Percentiles rank a stretch among this genome's conserved stretches.
Conservation (phyloP, 768 basidiomycete genomes). For the Filobasidium wieringae region DNA sequence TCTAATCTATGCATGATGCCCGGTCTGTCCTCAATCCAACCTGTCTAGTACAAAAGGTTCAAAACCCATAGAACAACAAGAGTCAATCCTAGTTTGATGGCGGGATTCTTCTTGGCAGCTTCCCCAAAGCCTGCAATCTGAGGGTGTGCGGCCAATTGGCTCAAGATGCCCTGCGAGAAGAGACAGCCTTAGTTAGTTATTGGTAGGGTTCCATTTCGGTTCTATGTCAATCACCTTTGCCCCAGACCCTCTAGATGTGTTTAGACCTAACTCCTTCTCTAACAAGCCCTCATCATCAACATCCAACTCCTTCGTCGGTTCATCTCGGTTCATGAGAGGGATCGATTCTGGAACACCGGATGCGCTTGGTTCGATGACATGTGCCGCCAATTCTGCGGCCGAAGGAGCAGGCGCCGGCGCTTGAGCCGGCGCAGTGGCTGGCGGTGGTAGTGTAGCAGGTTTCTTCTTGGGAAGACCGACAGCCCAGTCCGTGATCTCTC, state of each 20-base stretch:
- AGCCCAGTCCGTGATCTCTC: slow-evolving; percentile 51
- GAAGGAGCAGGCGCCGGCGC: not conserved
- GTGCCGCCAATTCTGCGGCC: slow-evolving; percentile 40
- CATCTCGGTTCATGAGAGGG: slow-evolving; percentile 29
- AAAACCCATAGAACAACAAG: slow-evolving; percentile 51
- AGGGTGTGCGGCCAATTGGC: not conserved
- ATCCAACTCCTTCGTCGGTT: slow-evolving; percentile 1
- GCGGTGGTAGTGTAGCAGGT: not conserved
- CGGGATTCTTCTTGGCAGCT: slow-evolving; percentile 42
- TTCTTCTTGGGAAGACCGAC: slow-evolving; percentile 38
- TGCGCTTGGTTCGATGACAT: slow-evolving; percentile 34
- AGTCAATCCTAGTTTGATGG: slow-evolving; percentile 43
- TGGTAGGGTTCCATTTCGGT: slow-evolving; percentile 27
- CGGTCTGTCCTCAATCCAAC: too few relatives aligned
- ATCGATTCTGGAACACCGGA: slow-evolving; percentile 36
- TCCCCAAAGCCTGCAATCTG: slow-evolving; percentile 7
- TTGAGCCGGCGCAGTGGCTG: not conserved
- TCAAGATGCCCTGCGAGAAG: slow-evolving; percentile 6
- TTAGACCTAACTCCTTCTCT: slow-evolving; percentile 2
- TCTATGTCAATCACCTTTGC: slow-evolving; percentile 3
- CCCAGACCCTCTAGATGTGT: slow-evolving; percentile 10
- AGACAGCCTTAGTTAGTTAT: slow-evolving; percentile 28
- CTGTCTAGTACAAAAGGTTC: slow-evolving; percentile 47
- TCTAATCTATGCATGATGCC: too few relatives aligned
- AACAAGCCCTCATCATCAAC: slow-evolving; percentile 15